Evolutionary conservation across 176 grass and related monocot genomes (phyloP), one percentile per base, ranked within the genome.

Genomic region (Oryza glumipatula): DNA sequence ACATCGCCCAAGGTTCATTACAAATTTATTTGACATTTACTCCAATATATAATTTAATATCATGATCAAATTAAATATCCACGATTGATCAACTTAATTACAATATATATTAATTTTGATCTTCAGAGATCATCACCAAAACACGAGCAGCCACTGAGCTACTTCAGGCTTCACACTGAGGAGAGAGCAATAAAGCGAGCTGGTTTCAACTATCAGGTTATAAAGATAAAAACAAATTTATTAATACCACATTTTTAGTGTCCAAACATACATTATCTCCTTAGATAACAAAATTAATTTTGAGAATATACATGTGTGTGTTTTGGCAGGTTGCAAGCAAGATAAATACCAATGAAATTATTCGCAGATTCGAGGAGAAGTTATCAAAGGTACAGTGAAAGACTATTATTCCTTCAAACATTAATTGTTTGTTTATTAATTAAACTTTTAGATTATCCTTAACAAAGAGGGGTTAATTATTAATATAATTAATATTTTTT

Each of bases 291-390:
- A 43, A 43, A 43, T 9, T 43, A 9, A 43, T 43, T 9, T 43
- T 43, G 41, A 9, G 41, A 43, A 43, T 43, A 43, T 43, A 2
- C 41, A 43, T 43, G 6, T 44, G 7, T 69, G 8, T 10, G 12
- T 48, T 74, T 14, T 69, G 65, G 21, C 81, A 98, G 95, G 83
- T 95, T 63, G 84, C 95, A 32, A 98, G 89, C 85, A 95, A 98
- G 88, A 90, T 93, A 90, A 92, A 92, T 80, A 95, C 93, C 38
- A 77, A 87, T 80, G 89, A 91, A 80, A 95, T 95, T 38, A 94
- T 98, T 79, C 76, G 85, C 9, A 95, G 93, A 76, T 98, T 98
- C 80, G 93, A 98, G 78, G 92, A 95, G 65, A 95, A 93, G 66
- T 74, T 95, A 54, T 75, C 88, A 43, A 87, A 93, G 87, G 95